A percentile compares a stretch with the other conserved stretches of the same genome.
Conservation (phyloP, 2,329 filamentous ascomycete species). For the Zalaria obscura region DNA sequence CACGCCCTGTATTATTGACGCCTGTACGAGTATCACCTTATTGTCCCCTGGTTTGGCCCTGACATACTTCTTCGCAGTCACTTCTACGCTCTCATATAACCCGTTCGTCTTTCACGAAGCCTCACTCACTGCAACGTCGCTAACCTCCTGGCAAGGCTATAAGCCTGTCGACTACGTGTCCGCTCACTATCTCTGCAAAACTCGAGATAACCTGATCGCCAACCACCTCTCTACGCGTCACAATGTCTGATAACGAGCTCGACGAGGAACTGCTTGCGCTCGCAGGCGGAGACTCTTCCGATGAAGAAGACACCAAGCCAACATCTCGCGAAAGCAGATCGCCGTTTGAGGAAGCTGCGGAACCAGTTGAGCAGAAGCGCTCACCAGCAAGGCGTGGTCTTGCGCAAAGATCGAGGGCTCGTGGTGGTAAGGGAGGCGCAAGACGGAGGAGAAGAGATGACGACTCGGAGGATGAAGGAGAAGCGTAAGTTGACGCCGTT, state of each 20-base stretch:
- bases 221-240: slow-evolving; percentile 9
- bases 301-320: slow-evolving; percentile 28
- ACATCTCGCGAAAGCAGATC: slow-evolving; percentile 8
- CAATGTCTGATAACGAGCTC: slow-evolving; percentile 55
- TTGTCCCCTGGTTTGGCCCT: too few species aligned
- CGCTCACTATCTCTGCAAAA: background rate
- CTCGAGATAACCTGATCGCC: background rate
- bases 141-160: background rate
- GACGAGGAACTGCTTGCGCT: slow-evolving; percentile 90
- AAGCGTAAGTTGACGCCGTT: slow-evolving; percentile 51
- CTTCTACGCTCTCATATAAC: background rate
- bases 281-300: slow-evolving; percentile 51
- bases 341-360: slow-evolving; percentile 1
- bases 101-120: background rate
- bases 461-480: slow-evolving; percentile 62
- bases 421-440: slow-evolving; percentile 26
- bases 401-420: slow-evolving; percentile 31
- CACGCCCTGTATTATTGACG: too few species aligned
- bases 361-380: slow-evolving; percentile 9
- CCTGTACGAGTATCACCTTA: too few species aligned
- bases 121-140: background rate
- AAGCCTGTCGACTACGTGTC: background rate
- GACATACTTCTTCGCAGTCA: background rate
- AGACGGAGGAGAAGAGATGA: slow-evolving; percentile 28
- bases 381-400: slow-evolving; percentile 24